phyloP scores from a whole-genome alignment of 1,139 yeast genomes.

The Geotrichum carabidarum region DNA sequence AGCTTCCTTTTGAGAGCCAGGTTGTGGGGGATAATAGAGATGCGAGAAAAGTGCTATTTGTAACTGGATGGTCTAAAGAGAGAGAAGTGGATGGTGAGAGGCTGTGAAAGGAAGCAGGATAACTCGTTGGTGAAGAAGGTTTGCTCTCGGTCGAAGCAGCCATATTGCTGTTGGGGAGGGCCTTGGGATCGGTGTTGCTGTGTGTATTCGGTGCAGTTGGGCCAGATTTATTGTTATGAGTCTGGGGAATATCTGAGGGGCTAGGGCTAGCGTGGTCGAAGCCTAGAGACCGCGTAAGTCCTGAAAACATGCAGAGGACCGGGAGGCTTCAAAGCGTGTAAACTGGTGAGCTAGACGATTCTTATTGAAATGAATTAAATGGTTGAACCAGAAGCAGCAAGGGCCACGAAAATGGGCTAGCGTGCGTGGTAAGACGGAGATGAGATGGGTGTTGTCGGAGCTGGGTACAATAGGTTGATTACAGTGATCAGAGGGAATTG shows the following conservation, averaged over 20 bases:
- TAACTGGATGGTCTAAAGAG: conserved; percentile 7
- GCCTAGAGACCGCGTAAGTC: conserved; percentile 11
- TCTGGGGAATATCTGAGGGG: background rate
- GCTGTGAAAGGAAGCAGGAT: background rate
- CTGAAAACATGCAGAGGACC: conserved; percentile 6
- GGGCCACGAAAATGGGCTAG: background rate
- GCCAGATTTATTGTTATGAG: background rate
- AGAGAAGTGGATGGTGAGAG: conserved; percentile 13
- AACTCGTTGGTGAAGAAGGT: background rate
- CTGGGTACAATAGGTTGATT: background rate
- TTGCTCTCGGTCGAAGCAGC: background rate
- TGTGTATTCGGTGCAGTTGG: background rate
- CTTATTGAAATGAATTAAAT: background rate
- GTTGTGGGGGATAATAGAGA: conserved; percentile 11
- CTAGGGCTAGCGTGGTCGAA: conserved; percentile 7
- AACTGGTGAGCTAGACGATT: background rate
- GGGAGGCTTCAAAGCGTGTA: no score
- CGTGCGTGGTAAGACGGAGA: background rate
- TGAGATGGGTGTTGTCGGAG: background rate
- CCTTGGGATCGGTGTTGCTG: background rate
- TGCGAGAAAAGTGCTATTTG: background rate
- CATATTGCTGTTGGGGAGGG: background rate
- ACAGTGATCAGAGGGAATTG: background rate
- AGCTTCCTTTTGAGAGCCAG: conserved; percentile 8
- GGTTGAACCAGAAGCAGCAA: background rate